Percentiles rank a stretch among this genome's conserved stretches.
These are phyloP conservation scores for Eutrema heterophyllum DNA, from an alignment of 345 rosid species.

Conservation along the genomic window DNA sequence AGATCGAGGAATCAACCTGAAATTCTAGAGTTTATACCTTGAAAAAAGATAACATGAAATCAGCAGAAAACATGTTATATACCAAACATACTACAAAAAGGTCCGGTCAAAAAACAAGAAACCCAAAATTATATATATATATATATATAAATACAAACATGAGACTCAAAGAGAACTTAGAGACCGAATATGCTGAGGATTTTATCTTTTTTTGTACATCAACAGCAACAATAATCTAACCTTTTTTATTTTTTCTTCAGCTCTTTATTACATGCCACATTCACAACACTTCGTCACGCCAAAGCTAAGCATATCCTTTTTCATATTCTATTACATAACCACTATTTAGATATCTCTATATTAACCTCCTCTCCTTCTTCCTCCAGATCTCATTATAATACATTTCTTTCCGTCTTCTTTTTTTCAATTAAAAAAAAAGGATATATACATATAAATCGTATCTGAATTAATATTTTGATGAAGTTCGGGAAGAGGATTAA, in stretches of 20 bases:
- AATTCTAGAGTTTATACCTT: constrained; percentile 33
- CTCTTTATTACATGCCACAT: constrained; percentile 31
- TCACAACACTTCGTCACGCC: constrained; percentile 38
- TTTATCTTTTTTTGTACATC: not conserved
- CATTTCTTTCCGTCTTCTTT: not conserved
- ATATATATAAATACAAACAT: not conserved
- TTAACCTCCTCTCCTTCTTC: constrained; percentile 13
- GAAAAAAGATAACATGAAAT: constrained; percentile 18
- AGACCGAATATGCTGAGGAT: constrained; percentile 32
- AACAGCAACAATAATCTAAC: constrained; percentile 12
- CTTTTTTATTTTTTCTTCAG: not conserved
- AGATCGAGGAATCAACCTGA: constrained; percentile 19
- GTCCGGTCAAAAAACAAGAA: constrained; percentile 27
- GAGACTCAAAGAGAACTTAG: constrained; percentile 19
- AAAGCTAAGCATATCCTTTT: constrained; percentile 34
- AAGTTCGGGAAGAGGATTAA: constrained; percentile 86
- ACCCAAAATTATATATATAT: not conserved
- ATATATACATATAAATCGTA: not conserved
- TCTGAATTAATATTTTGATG: constrained; percentile 33
- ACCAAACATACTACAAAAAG: constrained; percentile 29
- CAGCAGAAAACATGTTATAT: constrained; percentile 24
- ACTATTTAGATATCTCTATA: constrained; percentile 24
- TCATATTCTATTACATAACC: constrained; percentile 20
- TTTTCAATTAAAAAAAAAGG: not conserved
- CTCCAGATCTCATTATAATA: constrained; percentile 9